These are phyloP conservation scores for Entomortierella chlamydospora DNA, from an alignment of 192 early-diverging fungal genomes.

Conservation along the genomic window DNA sequence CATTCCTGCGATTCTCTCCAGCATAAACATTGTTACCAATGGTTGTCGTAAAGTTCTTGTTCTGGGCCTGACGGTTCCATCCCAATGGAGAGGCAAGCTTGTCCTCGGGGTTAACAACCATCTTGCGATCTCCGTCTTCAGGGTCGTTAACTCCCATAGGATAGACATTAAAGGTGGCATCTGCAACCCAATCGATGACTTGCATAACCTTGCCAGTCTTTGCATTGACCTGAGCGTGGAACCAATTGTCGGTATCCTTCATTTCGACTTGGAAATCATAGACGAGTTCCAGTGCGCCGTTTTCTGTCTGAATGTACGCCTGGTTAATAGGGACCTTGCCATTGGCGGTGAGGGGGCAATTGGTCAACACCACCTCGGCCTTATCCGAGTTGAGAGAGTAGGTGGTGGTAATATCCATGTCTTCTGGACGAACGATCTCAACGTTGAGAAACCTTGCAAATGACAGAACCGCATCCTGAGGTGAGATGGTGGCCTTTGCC, in stretches of 20 bases:
- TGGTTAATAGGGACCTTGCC: conserved; percentile 69
- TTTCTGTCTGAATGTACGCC: conserved; percentile 72
- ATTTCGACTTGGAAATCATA: conserved; percentile 88
- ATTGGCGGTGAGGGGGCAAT: conserved; percentile 64
- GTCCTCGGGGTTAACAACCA: conserved; percentile 68
- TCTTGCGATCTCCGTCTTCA: conserved; percentile 66
- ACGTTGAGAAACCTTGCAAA: conserved; percentile 70
- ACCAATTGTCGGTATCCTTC: conserved; percentile 79
- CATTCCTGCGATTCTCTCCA: conserved; percentile 84
- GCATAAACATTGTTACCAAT: conserved; percentile 95
- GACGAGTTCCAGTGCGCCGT: conserved; percentile 71
- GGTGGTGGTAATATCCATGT: conserved; percentile 53
- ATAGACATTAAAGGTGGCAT: conserved; percentile 83
- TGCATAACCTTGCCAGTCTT: conserved; percentile 69
- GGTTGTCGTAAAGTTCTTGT: conserved; percentile 74
- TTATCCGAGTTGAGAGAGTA: conserved; percentile 52
- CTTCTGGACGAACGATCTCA: conserved; percentile 60
- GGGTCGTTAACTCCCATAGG: conserved; percentile 88
- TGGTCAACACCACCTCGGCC: conserved; percentile 50
- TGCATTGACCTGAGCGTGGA: conserved; percentile 75
- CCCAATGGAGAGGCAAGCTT: conserved; percentile 70
- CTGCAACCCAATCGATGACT: conserved; percentile 89
- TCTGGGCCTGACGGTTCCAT: conserved; percentile 77
- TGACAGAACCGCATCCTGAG: conserved; percentile 73
- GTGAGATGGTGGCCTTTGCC: conserved; percentile 49